Base-by-base conservation (phyloP, 1,284 basidiomycete species). In the Cutaneotrichosporon sp. region DNA sequence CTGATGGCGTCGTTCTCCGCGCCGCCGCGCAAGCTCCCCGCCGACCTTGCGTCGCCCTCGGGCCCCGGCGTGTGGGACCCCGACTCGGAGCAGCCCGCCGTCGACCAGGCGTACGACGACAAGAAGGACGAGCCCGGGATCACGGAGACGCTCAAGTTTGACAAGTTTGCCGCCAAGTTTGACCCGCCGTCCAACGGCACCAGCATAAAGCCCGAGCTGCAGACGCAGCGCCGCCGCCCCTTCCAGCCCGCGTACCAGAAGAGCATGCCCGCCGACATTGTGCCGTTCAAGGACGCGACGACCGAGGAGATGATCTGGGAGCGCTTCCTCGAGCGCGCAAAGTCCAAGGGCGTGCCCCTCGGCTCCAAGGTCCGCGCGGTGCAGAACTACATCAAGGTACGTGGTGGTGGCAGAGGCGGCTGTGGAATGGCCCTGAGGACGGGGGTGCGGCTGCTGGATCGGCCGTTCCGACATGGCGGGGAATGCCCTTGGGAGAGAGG, bases 1-100 rank as follows among this genome's bases (percentile, higher is more conserved):
- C 83, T 95, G 75, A 81, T 91, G 64, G 92, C 90, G 72, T 95
- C 91, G 1, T 97, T 93, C 82, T 88, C 93, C 64, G 82, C 84
- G 42, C 89, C 90, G 1, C 74, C 86, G 25, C 49, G 49, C 27
- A 22, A 50, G 22, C 56, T 65, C 1, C 59, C 57, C 29, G 45
- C 38, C 53, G 36, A 38, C 31, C 11, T 56, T n/a, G 45, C 43
- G 8, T 4, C 14, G 24, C 25, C 54, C 24, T 14, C 27, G 6
- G 47, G 18, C 6, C 43, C 43, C 13, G 31, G 20, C 11, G 18
- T 25, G 5, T 27, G 29, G 29, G 47, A 57, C 8, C n/a, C 56
- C 22, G 45, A 20, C 34, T 45, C 38, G 29, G 50, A 33, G 9
- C 47, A 50, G 24, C 25, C 47, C 14, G 47, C 24, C 13, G 47